Conservation (phyloP, 2,329 filamentous ascomycete genomes). For the Fulvia fulva region DNA sequence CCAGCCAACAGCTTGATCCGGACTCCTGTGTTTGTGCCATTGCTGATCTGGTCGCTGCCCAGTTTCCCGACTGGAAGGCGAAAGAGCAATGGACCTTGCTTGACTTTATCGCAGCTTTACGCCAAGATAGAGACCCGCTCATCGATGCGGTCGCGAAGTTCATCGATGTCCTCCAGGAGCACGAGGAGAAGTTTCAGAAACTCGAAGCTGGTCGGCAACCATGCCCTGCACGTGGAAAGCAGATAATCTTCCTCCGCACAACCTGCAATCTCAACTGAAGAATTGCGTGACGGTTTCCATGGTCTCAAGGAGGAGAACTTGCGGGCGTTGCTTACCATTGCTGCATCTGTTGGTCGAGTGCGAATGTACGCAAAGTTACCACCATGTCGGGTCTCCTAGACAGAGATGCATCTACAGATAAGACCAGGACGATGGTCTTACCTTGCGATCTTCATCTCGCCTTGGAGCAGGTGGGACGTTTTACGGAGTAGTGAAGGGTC, state of each 20-base stretch:
- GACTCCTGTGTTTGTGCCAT: conserved; percentile 14
- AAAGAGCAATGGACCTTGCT: conserved; percentile 15
- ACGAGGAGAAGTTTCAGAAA: conserved; percentile 10
- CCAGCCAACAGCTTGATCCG: conserved; percentile 4
- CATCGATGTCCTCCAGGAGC: conserved; percentile 12
- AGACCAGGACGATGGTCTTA: background rate
- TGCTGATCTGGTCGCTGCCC: conserved; percentile 9
- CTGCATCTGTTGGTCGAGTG: background rate
- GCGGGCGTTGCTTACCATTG: background rate
- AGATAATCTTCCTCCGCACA: conserved; percentile 12
- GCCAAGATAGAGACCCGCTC: conserved; percentile 15
- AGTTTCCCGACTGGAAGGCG: conserved; percentile 17
- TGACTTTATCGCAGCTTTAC: conserved; percentile 16
- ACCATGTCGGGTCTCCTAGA: background rate
- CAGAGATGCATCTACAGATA: background rate
- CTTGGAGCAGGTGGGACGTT: background rate
- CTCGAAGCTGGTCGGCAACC: conserved; percentile 8
- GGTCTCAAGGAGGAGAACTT: background rate
- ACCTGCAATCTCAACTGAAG: conserved; percentile 1
- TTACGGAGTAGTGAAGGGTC: no score
- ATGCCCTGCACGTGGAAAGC: conserved; percentile 10
- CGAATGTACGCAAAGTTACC: background rate
- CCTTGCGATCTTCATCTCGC: background rate
- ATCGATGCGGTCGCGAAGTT: conserved; percentile 16
- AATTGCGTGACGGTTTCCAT: background rate